These are phyloP conservation scores for Diaporthe sp. DNA, from an alignment of 2,329 filamentous ascomycete genomes.

Conservation along the genomic window DNA sequence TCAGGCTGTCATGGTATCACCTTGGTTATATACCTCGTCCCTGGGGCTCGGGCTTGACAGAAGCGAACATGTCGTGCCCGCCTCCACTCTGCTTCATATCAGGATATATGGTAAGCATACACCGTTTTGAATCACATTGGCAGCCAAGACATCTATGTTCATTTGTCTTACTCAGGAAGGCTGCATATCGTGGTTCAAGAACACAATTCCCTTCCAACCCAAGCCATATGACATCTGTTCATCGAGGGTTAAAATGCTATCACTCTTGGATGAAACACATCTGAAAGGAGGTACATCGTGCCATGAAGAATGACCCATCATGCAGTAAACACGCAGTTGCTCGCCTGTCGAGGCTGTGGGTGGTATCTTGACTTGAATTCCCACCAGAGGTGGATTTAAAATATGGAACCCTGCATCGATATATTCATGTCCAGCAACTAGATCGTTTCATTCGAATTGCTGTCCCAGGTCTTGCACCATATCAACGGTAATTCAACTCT, in stretches of 20 bases:
- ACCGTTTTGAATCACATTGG: neutral
- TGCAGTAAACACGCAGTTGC: too few relatives aligned
- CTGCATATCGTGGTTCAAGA: neutral
- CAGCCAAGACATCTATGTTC: neutral
- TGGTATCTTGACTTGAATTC: neutral
- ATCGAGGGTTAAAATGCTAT: neutral
- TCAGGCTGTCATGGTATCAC: neutral
- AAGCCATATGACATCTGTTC: neutral
- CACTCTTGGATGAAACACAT: neutral
- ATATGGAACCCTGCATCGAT: too few relatives aligned
- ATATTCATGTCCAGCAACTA: neutral
- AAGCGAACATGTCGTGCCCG: neutral
- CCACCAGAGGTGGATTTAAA: neutral
- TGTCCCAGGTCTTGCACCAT: neutral
- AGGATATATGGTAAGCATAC: neutral
- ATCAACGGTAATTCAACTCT: slow-evolving; percentile 67
- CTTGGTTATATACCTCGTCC: neutral
- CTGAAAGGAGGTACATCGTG: neutral
- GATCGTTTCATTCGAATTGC: neutral
- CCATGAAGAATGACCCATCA: neutral
- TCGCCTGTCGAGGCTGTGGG: neutral
- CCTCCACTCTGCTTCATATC: neutral
- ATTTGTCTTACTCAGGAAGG: too few relatives aligned
- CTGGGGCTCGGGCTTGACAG: too few relatives aligned
- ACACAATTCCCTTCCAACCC: neutral